Conservation (phyloP, 345 rosid species). For the Lumnitzera littorea region DNA sequence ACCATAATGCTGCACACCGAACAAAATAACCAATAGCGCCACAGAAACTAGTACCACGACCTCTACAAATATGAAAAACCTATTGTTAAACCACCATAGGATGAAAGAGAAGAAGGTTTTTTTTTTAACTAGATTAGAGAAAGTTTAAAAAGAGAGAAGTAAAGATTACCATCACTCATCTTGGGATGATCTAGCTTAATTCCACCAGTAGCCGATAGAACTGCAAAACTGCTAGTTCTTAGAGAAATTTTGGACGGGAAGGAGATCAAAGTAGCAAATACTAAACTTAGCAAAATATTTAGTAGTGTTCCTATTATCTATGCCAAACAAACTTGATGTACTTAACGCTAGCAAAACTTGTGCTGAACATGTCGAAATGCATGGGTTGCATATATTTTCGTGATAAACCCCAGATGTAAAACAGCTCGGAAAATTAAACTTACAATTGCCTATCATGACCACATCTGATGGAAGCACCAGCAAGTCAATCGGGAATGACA, state of each 20-base stretch:
- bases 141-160: neutral
- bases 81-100: neutral
- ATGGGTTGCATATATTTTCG: no score
- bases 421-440: no score
- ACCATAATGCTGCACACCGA: slow-evolving; percentile 32
- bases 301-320: no score
- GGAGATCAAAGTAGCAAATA: neutral
- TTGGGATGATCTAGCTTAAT: slow-evolving; percentile 25
- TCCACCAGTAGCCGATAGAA: slow-evolving; percentile 46
- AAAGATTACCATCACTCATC: slow-evolving; percentile 29
- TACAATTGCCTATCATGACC: no score
- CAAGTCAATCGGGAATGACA: no score
- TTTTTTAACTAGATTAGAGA: neutral
- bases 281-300: neutral
- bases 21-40: slow-evolving; percentile 20
- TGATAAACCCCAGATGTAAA: no score
- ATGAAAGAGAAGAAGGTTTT: neutral
- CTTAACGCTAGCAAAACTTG: no score
- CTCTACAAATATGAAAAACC: slow-evolving; percentile 9
- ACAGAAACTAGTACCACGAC: slow-evolving; percentile 20
- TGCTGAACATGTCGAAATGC: no score
- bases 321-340: no score
- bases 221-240: slow-evolving; percentile 12
- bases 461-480: no score
- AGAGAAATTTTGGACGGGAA: neutral